Base-by-base conservation (phyloP, 2,329 filamentous ascomycete genomes). In the Pseudophaeomoniella oleicola region DNA sequence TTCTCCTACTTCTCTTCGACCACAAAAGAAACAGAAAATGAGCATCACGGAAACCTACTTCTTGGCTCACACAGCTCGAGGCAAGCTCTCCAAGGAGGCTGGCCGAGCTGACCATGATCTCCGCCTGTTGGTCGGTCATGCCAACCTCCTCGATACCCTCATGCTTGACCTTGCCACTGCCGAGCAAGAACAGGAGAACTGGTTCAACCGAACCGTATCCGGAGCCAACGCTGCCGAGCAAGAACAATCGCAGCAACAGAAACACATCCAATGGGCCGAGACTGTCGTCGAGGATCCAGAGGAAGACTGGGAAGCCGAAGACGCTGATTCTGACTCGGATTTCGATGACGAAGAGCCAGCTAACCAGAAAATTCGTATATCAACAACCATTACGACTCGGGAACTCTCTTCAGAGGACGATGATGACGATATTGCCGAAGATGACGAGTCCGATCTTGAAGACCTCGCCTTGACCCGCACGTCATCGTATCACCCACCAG, bases 21-120 rank as follows among this genome's bases (percentile, higher is more conserved):
- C 47, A n/a, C 41, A 42, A 33, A 60, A 57, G 44, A 71, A 66
- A 48, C 46, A 86, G 63, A 87, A 81, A 66, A 96, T 96, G 90
- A 92, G 82, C 59, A 81, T 96, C 67, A 92, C 88, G 17, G 86
- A 94, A 66, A 96, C 88, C 43, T 98, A 96, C 80, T 94, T 85
- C 69, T 81, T 96, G 52, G 90, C 90, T 58, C 87, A 94, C 71
- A 88, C 87, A 63, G 90, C 90, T 57, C 78, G 90, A 60, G 81
- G 79, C 51, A 98, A 98, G 85, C 86, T 98, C 55, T 86, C 86
- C 47, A 75, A 72, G 46, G 88, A 96, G 67, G 90, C 90, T 67
- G 76, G 78, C 61, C 80, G 81, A 53, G 70, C 84, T 51, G 88
- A 96, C 58, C 90, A 96, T 72, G 78, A 96, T 69, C 82, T 98